Conservation (phyloP, 2,329 filamentous ascomycete genomes). For the Raffaelea deltoideospora region DNA sequence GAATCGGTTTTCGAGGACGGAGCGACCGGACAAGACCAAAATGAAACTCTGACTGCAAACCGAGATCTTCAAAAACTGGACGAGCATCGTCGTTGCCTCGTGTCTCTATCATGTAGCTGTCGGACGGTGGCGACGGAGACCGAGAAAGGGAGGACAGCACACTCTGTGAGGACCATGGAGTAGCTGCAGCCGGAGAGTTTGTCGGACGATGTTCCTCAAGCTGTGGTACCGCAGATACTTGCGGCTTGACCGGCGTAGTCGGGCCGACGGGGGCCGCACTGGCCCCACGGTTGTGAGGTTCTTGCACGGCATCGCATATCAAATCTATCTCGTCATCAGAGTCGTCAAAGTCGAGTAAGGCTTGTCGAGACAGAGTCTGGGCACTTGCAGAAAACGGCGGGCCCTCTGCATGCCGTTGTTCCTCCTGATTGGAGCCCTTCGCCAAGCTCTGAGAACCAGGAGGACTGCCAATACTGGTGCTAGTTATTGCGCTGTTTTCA, state of each 20-base stretch:
- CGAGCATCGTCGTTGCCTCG: no score
- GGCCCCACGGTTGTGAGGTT: neutral
- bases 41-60: conserved; percentile 10
- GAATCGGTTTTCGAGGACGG: conserved; percentile 44
- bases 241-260: no score
- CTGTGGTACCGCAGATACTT: no score
- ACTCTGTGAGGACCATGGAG: conserved; percentile 5
- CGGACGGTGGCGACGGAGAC: neutral
- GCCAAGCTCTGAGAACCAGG: no score
- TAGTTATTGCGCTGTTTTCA: no score
- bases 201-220: neutral
- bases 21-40: conserved; percentile 30
- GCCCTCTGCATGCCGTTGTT: neutral
- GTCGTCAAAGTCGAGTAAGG: neutral
- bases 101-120: no score
- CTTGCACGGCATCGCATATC: neutral
- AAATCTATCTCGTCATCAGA: conserved; percentile 9
- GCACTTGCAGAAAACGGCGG: neutral
- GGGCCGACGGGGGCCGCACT: no score
- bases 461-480: no score
- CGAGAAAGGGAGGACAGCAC: conserved; percentile 3
- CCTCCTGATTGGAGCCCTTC: no score
- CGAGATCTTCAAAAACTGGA: no score
- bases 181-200: no score
- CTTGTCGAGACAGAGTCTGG: neutral